phyloP scores from a whole-genome alignment of 2,329 filamentous ascomycete species.

The Ophiosphaerella narmari region DNA sequence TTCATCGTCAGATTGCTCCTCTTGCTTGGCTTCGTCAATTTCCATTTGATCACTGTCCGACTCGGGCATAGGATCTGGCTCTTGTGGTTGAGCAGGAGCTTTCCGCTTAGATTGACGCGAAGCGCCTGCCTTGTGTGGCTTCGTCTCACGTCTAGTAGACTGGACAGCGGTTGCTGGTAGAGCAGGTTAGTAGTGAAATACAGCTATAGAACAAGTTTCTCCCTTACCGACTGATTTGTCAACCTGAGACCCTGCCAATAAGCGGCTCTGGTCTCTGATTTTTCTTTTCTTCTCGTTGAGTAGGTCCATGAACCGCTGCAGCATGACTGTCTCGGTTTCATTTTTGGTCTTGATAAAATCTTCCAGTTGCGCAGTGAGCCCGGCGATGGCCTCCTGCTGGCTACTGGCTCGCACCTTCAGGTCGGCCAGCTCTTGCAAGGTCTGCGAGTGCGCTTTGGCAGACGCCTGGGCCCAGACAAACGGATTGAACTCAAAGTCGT shows the following conservation, averaged over 20 bases:
- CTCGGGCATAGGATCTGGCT: constrained; percentile 25
- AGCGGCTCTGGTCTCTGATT: constrained; percentile 72
- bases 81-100: constrained; percentile 28
- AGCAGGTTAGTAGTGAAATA: background rate
- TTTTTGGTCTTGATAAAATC: constrained; percentile 70
- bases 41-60: constrained; percentile 43
- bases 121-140: constrained; percentile 35
- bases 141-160: constrained; percentile 27
- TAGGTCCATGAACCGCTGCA: constrained; percentile 71
- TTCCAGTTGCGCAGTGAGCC: constrained; percentile 66
- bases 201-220: background rate
- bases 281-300: constrained; percentile 81
- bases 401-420: constrained; percentile 51
- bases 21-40: constrained; percentile 32
- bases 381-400: constrained; percentile 61
- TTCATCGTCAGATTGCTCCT: constrained; percentile 33
- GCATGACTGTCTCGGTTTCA: constrained; percentile 67
- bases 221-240: constrained; percentile 13
- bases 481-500: constrained; percentile 64
- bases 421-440: constrained; percentile 51
- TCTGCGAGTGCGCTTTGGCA: constrained; percentile 54
- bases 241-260: constrained; percentile 61
- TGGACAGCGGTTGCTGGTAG: constrained; percentile 35
- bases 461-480: constrained; percentile 73
- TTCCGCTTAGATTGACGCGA: constrained; percentile 45